Base-by-base conservation (phyloP, 306 rosid genomes). In the Vicia sativa region DNA sequence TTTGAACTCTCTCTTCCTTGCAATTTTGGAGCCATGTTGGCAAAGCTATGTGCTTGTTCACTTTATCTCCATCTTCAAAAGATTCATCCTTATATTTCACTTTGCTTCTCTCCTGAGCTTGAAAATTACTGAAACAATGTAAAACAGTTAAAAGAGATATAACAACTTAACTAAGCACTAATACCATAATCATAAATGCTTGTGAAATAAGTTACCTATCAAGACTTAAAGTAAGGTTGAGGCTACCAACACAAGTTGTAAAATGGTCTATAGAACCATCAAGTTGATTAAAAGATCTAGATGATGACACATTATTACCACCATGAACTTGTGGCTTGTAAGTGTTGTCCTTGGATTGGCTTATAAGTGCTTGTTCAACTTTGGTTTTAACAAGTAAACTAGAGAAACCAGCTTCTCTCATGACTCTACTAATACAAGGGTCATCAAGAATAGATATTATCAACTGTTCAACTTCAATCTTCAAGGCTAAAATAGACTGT, bases 381-480 rank as follows among this genome's bases (percentile, higher is more conserved):
- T 78, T 78, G 52, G 7, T 74, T 75, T 91, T 91, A 5, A 91
- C 84, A 67, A 78, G 84, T 41, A 87, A 49, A 41, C 97, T 91
- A 2, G 97, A 88, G 75, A 91, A 91, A 73, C 96, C 93, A 68
- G 97, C 97, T 75, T 91, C 97, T 68, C 97, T 81, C 97, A 91
- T 91, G 62, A 91, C 97, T 62, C 97, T 80, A 31, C 97, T 91
- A 12, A 91, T 91, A 80, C 96, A 85, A 1, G 97, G 97, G 53
- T 91, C 97, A 80, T 91, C 96, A 12, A 91, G 75, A 37, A 91
- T 88, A 0, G 97, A 91, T 31, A 91, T 77, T 15, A 88, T 74
- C 19, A 91, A 88, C 76, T 91, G 96, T n/a, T 87, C 93, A 44
- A 81, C 52, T 74, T 91, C 97, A 19, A 91, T 86, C 49, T 91